phyloP scores from a whole-genome alignment of 2,329 filamentous ascomycete species.

The Fusarium humuli region DNA sequence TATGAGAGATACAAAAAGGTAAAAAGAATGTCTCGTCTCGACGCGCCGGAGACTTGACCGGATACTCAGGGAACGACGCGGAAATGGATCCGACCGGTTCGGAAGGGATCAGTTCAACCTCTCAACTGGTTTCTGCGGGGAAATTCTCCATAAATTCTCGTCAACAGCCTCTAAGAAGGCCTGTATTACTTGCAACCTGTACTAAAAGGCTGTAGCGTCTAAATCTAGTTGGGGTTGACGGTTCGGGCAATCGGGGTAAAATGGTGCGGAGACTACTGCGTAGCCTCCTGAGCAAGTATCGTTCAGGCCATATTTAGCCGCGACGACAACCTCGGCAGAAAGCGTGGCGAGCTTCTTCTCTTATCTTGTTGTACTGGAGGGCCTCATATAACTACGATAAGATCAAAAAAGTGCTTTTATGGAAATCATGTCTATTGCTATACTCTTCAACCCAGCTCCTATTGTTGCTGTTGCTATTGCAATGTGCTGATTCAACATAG shows the following conservation, averaged over 20 bases:
- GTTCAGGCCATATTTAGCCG: constrained; percentile 9
- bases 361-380: neutral
- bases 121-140: constrained; percentile 28
- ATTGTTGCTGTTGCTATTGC: constrained; percentile 1
- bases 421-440: constrained; percentile 28
- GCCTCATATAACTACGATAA: neutral
- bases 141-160: constrained; percentile 22
- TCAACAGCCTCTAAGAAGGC: constrained; percentile 37
- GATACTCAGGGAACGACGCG: constrained; percentile 15
- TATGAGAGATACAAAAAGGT: neutral
- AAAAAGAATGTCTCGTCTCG: constrained; percentile 5
- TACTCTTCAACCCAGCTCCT: constrained; percentile 10
- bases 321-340: constrained; percentile 36
- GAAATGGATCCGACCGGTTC: constrained; percentile 30
- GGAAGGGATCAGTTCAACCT: constrained; percentile 13
- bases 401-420: constrained; percentile 14
- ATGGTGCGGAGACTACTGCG: constrained; percentile 37
- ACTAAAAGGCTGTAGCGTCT: constrained; percentile 14
- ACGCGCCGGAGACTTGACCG: constrained; percentile 22
- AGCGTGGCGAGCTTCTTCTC: constrained; percentile 16
- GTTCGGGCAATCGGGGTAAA: constrained; percentile 46
- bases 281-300: neutral
- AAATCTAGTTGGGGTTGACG: constrained; percentile 19
- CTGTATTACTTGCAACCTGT: constrained; percentile 36
- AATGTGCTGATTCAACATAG: neutral